Percentiles rank a stretch among this genome's conserved stretches.
Evolutionary conservation across 1,139 yeast genomes (phyloP).

Genomic region (Eremothecium sinecaudum): DNA sequence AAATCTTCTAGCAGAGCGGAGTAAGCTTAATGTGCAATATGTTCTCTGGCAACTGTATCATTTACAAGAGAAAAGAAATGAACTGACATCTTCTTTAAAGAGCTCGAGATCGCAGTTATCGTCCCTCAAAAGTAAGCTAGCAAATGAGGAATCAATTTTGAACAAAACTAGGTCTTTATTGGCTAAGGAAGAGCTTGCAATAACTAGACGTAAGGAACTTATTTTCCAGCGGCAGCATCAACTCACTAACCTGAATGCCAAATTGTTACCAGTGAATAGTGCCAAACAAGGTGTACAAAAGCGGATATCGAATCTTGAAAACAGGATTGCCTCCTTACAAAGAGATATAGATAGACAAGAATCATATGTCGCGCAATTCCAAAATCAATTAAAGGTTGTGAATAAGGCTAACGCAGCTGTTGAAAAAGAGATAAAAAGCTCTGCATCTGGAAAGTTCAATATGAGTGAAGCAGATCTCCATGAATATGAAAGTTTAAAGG

Average conservation of each 20-base stretch:
- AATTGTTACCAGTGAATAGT: constrained; percentile 46
- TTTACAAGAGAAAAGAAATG: constrained; percentile 42
- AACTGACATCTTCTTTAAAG: constrained; percentile 29
- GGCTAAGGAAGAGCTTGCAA: constrained; percentile 39
- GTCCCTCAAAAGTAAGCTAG: constrained; percentile 25
- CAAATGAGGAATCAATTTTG: constrained; percentile 26
- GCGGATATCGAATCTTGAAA: constrained; percentile 41
- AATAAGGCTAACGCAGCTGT: constrained; percentile 38
- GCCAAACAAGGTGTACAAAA: constrained; percentile 29
- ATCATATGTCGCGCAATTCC: constrained; percentile 34
- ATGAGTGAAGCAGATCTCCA: constrained; percentile 45
- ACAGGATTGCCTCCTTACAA: constrained; percentile 45
- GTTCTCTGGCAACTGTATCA: constrained; percentile 63
- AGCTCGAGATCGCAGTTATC: constrained; percentile 30
- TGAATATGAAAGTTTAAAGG: constrained; percentile 55
- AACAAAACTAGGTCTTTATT: constrained; percentile 34
- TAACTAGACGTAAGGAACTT: constrained; percentile 36
- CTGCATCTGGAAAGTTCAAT: constrained; percentile 28
- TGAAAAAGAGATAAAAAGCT: constrained; percentile 36
- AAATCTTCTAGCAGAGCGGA: constrained; percentile 42
- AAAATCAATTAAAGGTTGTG: constrained; percentile 42
- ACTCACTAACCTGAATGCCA: constrained; percentile 48
- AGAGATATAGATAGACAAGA: constrained; percentile 48
- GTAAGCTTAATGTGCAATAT: constrained; percentile 39
- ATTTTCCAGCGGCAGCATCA: constrained; percentile 35